Evolutionary conservation across 129 eudicot species (phyloP).

Genomic region (Glebionis coronaria): DNA sequence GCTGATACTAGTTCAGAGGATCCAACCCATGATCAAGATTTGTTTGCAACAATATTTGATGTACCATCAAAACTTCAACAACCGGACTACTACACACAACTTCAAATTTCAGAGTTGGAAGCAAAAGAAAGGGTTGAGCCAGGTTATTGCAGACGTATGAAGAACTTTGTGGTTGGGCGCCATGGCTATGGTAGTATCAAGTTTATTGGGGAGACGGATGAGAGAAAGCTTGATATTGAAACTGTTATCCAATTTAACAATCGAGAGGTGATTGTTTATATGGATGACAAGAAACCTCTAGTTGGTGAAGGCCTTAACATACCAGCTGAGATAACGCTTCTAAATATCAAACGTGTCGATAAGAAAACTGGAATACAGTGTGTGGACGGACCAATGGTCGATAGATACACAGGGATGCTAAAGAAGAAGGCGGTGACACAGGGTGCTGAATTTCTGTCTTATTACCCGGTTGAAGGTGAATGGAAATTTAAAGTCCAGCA

Average conservation of each 20-base stretch:
- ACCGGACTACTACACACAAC: conserved; percentile 61
- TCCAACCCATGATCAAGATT: conserved; percentile 3
- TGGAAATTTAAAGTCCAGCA: conserved; percentile 76
- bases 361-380: conserved; percentile 46
- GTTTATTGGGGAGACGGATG: conserved; percentile 62
- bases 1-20: conserved; percentile 8
- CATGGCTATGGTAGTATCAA: conserved; percentile 57
- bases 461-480: conserved; percentile 62
- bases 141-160: conserved; percentile 64
- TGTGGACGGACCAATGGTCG: conserved; percentile 40
- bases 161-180: conserved; percentile 68
- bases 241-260: conserved; percentile 45
- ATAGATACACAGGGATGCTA: conserved; percentile 47
- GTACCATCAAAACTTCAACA: conserved; percentile 49
- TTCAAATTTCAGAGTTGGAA: conserved; percentile 47
- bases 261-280: conserved; percentile 58
- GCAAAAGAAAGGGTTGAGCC: conserved; percentile 48
- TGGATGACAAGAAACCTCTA: conserved; percentile 59
- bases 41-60: conserved; percentile 13
- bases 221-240: conserved; percentile 49
- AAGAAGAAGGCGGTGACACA: conserved; percentile 43
- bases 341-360: conserved; percentile 55
- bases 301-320: conserved; percentile 75
- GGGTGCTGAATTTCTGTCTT: conserved; percentile 78
- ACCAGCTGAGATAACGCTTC: conserved; percentile 67